phyloP scores from a whole-genome alignment of 805 yeast genomes.

The Pichia cabralensis region DNA sequence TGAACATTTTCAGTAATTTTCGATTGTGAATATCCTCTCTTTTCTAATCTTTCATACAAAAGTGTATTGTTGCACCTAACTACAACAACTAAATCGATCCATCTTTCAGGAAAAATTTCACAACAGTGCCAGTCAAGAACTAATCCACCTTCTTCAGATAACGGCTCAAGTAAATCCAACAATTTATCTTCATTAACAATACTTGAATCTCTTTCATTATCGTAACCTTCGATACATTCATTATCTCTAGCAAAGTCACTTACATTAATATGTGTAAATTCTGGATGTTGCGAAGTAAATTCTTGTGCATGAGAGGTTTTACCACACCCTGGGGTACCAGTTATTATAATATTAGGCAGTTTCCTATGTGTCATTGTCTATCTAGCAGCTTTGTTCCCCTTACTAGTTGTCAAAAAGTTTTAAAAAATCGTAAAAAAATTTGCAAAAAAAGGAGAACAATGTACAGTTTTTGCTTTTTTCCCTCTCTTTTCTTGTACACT shows the following conservation, averaged over 20 bases:
- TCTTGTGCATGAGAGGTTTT: conserved; percentile 61
- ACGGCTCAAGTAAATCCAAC: conserved; percentile 69
- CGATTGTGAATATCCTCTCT: conserved; percentile 68
- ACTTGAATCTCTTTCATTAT: conserved; percentile 72
- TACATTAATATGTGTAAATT: conserved; percentile 48
- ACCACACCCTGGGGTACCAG: conserved; percentile 95
- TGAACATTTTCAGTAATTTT: conserved; percentile 89
- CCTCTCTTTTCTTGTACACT: too few species aligned
- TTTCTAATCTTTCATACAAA: conserved; percentile 64
- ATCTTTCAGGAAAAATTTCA: conserved; percentile 87
- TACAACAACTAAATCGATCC: conserved; percentile 88
- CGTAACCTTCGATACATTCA: conserved; percentile 73
- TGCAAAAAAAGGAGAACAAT: background rate
- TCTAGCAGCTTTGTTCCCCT: background rate
- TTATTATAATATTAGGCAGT: conserved; percentile 70
- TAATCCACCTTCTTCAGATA: conserved; percentile 76
- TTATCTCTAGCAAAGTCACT: conserved; percentile 76
- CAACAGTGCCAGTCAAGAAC: conserved; percentile 96
- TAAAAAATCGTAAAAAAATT: background rate
- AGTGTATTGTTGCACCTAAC: conserved; percentile 64
- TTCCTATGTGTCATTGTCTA: conserved; percentile 24
- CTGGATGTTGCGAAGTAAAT: conserved; percentile 41
- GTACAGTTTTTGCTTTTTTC: too few species aligned
- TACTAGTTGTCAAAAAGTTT: too few species aligned
- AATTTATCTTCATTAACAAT: conserved; percentile 91